A percentile compares a stretch with the other conserved stretches of the same genome.
These are phyloP conservation scores for Castanea sativa DNA, from an alignment of 306 rosid species.

Conservation along the genomic window DNA sequence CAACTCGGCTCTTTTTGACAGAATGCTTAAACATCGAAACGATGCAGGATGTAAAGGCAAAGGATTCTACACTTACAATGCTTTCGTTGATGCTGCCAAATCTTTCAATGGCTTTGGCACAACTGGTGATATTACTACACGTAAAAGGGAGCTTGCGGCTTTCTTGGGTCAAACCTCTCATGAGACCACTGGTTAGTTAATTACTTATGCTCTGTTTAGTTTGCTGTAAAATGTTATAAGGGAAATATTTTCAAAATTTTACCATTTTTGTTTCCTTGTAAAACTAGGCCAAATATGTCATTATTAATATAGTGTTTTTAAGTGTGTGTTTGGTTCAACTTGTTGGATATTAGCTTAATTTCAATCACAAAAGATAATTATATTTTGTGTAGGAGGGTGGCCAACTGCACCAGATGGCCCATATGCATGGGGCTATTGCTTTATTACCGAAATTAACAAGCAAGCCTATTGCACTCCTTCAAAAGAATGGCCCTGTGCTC, in stretches of 20 bases:
- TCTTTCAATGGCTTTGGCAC: conserved; percentile 42
- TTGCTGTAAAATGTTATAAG: too few relatives aligned
- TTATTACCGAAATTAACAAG: conserved; percentile 20
- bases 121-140: conserved; percentile 27
- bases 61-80: conserved; percentile 61
- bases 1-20: conserved; percentile 32
- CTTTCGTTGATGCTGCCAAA: conserved; percentile 52
- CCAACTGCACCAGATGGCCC: conserved; percentile 53
- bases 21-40: conserved; percentile 46
- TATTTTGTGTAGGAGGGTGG: neutral
- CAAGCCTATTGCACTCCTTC: conserved; percentile 20
- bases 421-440: conserved; percentile 71
- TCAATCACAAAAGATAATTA: neutral
- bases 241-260: too few relatives aligned
- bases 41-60: conserved; percentile 24
- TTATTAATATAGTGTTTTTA: too few relatives aligned
- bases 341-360: neutral
- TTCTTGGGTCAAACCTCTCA: conserved; percentile 55
- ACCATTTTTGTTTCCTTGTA: too few relatives aligned
- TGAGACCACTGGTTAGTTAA: conserved; percentile 40
- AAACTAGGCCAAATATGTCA: too few relatives aligned
- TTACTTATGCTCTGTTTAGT: too few relatives aligned
- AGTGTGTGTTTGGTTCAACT: too few relatives aligned
- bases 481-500: conserved; percentile 36
- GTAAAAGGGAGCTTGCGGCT: conserved; percentile 52